Percentiles rank a stretch among this genome's conserved stretches.
These are phyloP conservation scores for Begonia masoniana DNA, from an alignment of 306 rosid genomes.

Conservation along the genomic window DNA sequence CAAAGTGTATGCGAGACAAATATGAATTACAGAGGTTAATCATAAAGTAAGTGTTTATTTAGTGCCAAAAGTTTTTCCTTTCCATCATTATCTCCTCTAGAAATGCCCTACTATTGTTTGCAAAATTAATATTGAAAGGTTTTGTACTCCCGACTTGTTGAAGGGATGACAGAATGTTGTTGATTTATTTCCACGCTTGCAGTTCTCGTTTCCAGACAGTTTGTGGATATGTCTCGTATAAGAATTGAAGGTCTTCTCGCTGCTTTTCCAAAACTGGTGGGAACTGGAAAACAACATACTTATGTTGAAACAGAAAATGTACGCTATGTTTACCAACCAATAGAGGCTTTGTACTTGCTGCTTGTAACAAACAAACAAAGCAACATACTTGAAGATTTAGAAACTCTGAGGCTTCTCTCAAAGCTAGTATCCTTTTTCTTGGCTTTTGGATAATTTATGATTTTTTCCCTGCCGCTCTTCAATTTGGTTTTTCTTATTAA, in stretches of 20 bases:
- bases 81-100: too few relatives aligned
- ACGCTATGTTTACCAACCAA: slow-evolving; percentile 97
- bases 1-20: too few relatives aligned
- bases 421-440: slow-evolving; percentile 77
- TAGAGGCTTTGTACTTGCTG: slow-evolving; percentile 80
- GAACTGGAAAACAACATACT: slow-evolving; percentile 93
- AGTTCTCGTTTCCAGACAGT: slow-evolving; percentile 93
- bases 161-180: too few relatives aligned
- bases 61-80: too few relatives aligned
- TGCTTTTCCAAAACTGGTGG: slow-evolving; percentile 91
- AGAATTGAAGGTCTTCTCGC: slow-evolving; percentile 98
- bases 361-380: slow-evolving; percentile 95
- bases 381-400: slow-evolving; percentile 92
- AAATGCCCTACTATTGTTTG: too few relatives aligned
- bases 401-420: slow-evolving; percentile 80
- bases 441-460: slow-evolving; percentile 9
- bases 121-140: too few relatives aligned
- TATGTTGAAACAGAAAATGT: slow-evolving; percentile 92
- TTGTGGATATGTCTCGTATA: slow-evolving; percentile 82
- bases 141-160: too few relatives aligned
- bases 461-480: slow-evolving; percentile 7
- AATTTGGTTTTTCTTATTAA: neutral
- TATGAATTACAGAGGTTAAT: too few relatives aligned
- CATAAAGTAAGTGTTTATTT: too few relatives aligned
- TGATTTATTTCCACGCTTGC: slow-evolving; percentile 3